phyloP scores from a whole-genome alignment of 2,329 filamentous ascomycete species.

The Phaeosphaeriaceae sp. region DNA sequence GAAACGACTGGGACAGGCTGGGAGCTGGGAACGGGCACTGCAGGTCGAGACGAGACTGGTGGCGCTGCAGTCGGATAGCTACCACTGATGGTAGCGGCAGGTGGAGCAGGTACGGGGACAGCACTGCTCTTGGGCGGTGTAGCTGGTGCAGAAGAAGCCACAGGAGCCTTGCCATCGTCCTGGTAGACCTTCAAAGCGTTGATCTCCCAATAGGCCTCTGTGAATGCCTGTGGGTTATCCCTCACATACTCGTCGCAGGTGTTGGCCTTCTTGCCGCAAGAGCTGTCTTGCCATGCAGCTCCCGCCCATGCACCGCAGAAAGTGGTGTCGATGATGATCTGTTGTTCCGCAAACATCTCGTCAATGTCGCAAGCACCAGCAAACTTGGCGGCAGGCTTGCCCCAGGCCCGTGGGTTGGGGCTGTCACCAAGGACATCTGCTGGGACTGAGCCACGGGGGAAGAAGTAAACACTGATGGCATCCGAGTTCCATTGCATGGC shows the following conservation, averaged over 20 bases:
- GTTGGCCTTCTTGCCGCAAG: slow-evolving; percentile 66
- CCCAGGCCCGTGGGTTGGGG: slow-evolving; percentile 75
- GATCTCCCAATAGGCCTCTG: slow-evolving; percentile 78
- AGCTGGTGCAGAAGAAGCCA: slow-evolving; percentile 14
- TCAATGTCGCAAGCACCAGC: slow-evolving; percentile 73
- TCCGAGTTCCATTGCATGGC: slow-evolving; percentile 70
- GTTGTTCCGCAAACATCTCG: slow-evolving; percentile 72
- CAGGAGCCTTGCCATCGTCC: slow-evolving; percentile 27
- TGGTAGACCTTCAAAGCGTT: slow-evolving; percentile 51
- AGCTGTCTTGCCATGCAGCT: slow-evolving; percentile 66
- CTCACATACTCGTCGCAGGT: slow-evolving; percentile 77
- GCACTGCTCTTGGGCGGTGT: not conserved
- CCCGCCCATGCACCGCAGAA: slow-evolving; percentile 93
- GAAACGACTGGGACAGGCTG: not conserved
- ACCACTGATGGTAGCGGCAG: slow-evolving; percentile 13
- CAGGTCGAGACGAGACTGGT: not conserved
- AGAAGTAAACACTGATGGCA: slow-evolving; percentile 82
- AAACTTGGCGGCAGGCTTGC: slow-evolving; percentile 72
- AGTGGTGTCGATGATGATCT: slow-evolving; percentile 81
- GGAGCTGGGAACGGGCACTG: slow-evolving; percentile 13
- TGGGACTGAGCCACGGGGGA: slow-evolving; percentile 72
- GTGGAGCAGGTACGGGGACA: slow-evolving; percentile 7
- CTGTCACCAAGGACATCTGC: slow-evolving; percentile 64
- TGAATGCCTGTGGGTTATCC: slow-evolving; percentile 73
- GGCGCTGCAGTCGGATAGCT: not conserved